Evolutionary conservation across 2,329 filamentous ascomycete genomes (phyloP).

Genomic region (Paraconiothyrium brasiliense): DNA sequence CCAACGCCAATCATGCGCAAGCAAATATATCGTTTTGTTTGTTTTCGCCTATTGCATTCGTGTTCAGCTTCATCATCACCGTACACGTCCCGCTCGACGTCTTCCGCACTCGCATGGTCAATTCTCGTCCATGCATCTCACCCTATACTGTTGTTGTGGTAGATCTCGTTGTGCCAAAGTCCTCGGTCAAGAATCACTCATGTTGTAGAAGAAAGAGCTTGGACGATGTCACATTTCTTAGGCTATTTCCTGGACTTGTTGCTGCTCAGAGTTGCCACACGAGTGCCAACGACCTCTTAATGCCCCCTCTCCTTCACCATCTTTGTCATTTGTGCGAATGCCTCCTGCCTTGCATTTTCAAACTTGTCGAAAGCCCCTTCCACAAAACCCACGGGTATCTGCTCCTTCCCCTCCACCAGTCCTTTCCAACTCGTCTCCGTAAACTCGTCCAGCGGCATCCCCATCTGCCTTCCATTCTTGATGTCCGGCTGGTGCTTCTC

Average conservation of each 20-base stretch:
- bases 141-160: no score
- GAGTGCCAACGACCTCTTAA: not conserved
- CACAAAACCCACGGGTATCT: constrained; percentile 61
- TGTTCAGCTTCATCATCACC: no score
- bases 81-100: no score
- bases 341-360: constrained; percentile 59
- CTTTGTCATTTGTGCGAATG: constrained; percentile 35
- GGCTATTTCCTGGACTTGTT: no score
- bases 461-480: constrained; percentile 59
- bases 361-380: constrained; percentile 55
- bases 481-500: constrained; percentile 64
- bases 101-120: no score
- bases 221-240: no score
- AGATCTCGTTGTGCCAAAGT: no score
- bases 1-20: not conserved
- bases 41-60: no score
- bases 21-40: not conserved
- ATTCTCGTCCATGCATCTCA: no score
- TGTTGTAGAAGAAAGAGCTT: no score
- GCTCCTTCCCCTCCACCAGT: constrained; percentile 59
- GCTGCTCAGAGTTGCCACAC: no score
- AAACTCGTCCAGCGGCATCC: constrained; percentile 65
- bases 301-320: constrained; percentile 22
- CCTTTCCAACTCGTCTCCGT: constrained; percentile 60
- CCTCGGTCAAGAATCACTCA: no score